Evolutionary conservation across 208 protist species (phyloP), one percentile per base, ranked within the genome.

Genomic region (Trypanosoma cruzi): DNA sequence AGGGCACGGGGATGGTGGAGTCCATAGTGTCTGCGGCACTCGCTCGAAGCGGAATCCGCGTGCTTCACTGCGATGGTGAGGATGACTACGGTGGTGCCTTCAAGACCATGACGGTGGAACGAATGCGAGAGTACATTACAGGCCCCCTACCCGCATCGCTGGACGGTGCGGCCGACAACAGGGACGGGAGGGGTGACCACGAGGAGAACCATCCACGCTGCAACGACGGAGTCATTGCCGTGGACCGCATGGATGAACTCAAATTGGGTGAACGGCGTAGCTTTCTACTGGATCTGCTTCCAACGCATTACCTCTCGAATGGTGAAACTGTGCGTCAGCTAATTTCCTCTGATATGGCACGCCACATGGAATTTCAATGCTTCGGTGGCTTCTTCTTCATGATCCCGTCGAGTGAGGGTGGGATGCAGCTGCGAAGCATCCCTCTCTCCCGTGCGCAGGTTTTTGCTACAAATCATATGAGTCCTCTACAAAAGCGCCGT

Each of bases 61-160:
- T 98, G 26, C 78, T 98, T 29, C 94, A 98, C 65, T 89, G 96
- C 58, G 96, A 98, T 67, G 82, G 74, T 22, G 81, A 89, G 24
- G 82, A 78, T 8, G 69, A 83, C 62, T 98, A 98, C 71, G 96
- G 89, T 20, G 90, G 81, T 1, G 62, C 78, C 2, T 83, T 83
- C 68, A 64, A 65, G 37, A 93, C 83, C 56, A 58, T 92, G 20
- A 69, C 71, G 10, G 62, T 85, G 22, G 48, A 60, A 6, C 73
- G 75, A 16, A 72, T 94, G 37, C 36, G 67, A 26, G 50, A 68
- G n/a, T 83, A 80, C 56, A 36, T 92, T 24, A 18, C 24, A 42
- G 16, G n/a, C 24, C 16, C 48, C 22, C 11, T n/a, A 8, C 6
- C 22, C 6, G 28, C 16, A 65, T 0, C 11, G 26, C 28, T 22